Base-by-base conservation (phyloP, 2,329 filamentous ascomycete genomes). In the Epichloe glyceriae region DNA sequence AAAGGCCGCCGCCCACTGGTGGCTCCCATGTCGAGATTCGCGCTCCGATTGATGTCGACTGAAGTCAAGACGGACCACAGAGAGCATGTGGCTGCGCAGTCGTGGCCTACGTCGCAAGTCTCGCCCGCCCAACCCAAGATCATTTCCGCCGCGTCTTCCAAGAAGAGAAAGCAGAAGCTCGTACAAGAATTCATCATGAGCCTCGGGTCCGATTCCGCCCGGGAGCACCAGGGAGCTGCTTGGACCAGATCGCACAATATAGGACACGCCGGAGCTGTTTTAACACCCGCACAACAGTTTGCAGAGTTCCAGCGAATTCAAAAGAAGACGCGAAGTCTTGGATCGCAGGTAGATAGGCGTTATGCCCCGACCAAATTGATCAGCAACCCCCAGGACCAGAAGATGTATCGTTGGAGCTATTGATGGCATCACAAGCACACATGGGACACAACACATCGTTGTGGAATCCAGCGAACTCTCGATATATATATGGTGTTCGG, bases 381-480 rank as follows among this genome's bases (percentile, higher is more conserved):
- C 55, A 73, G 70, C 52, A 76, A 62, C 90, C 93, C 3, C 89
- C 89, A 1, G 70, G 70, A 39, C 84, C 88, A 22, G 75, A 83
- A 64, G 86, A 96, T 62, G 79, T 97, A 54, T 90, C 89, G 46
- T 81, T 98, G 53, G 90, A 96, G 72, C 78, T 95, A 54, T 80
- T 98, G 55, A 83, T 95, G 74, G 87, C 89, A 44, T 82, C 85
- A 34, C 88, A 95, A 70, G 81, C 82, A 50, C 89, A 95, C 70
- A 82, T 97, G 67, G 93, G 93, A 55, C 93, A 98, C 70, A 80
- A 86, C 61, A 91, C 86, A 0, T 87, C 87, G 54, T 77, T 90
- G 47, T 98, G 93, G 93, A 95, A 98, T 70, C 90, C 93, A 11
- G 83, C 82, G 49, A 98, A 97, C 71, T 84, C 89, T 56, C 80